Evolutionary conservation across 805 yeast genomes (phyloP).

Genomic region (Kurtzmaniella cleridarum): DNA sequence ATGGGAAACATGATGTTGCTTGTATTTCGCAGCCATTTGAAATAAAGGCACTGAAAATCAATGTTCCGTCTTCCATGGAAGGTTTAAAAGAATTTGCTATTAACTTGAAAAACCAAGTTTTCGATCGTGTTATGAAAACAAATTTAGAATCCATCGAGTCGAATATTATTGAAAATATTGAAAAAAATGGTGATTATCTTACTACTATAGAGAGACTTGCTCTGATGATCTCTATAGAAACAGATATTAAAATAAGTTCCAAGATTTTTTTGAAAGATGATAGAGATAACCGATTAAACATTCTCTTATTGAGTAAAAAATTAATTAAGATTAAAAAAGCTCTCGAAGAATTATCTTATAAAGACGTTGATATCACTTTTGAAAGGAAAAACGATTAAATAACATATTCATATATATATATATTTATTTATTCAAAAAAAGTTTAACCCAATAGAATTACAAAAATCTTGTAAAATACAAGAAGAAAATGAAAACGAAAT

Average conservation of each 20-base stretch:
- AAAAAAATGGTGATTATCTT: conserved; percentile 23
- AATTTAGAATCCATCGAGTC: conserved; percentile 16
- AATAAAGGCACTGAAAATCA: conserved; percentile 38
- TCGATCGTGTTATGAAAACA: conserved; percentile 23
- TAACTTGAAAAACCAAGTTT: conserved; percentile 24
- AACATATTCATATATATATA: no score
- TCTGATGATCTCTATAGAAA: conserved; percentile 24
- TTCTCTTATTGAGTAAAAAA: conserved; percentile 24
- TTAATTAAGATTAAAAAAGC: conserved; percentile 30
- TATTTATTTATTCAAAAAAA: no score
- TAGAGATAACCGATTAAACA: conserved; percentile 19
- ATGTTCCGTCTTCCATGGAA: conserved; percentile 22
- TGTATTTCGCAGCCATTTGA: conserved; percentile 63
- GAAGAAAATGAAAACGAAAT: no score
- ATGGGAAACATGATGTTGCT: conserved; percentile 65
- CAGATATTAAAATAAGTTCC: conserved; percentile 32
- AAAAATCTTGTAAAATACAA: no score
- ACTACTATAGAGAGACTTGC: conserved; percentile 23
- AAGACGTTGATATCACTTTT: conserved; percentile 5
- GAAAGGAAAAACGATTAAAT: conserved; percentile 7
- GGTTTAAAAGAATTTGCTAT: conserved; percentile 25
- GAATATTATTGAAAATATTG: conserved; percentile 21
- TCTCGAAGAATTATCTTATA: conserved; percentile 29
- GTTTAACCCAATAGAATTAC: no score
- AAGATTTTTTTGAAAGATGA: conserved; percentile 28